Evolutionary conservation across 148 eudicot species (phyloP).

Genomic region (Beta vulgaris): DNA sequence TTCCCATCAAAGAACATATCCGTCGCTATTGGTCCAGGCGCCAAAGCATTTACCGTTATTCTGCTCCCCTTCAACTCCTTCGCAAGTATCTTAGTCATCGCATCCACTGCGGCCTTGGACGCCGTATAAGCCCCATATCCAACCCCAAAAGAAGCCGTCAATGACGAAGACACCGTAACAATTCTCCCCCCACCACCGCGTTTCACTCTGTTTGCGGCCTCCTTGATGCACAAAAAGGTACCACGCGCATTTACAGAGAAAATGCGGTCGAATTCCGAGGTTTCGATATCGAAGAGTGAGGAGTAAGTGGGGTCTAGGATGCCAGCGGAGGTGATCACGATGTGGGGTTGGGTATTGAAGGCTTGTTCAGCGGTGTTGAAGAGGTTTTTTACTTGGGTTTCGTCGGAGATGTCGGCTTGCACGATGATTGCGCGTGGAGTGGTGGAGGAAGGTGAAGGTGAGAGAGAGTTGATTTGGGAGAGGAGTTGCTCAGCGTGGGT

Average conservation of each 20-base stretch:
- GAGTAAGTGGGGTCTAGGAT: conserved; percentile 24
- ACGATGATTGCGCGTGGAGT: conserved; percentile 31
- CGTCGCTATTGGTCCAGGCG: conserved; percentile 44
- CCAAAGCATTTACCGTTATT: conserved; percentile 40
- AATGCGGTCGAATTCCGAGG: conserved; percentile 31
- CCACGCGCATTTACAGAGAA: conserved; percentile 38
- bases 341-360: conserved; percentile 30
- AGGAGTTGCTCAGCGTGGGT: conserved; percentile 27
- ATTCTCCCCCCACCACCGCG: conserved; percentile 48
- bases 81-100: conserved; percentile 46
- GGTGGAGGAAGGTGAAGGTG: neutral
- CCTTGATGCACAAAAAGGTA: conserved; percentile 34
- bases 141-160: conserved; percentile 21
- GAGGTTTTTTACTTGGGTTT: conserved; percentile 24
- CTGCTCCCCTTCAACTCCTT: conserved; percentile 46
- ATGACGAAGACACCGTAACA: conserved; percentile 26
- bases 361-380: conserved; percentile 32
- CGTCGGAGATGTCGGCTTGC: conserved; percentile 41
- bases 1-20: conserved; percentile 41
- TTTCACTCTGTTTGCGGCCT: conserved; percentile 37
- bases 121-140: conserved; percentile 39
- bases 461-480: conserved; percentile 26
- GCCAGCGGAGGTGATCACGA: conserved; percentile 43
- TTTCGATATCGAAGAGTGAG: conserved; percentile 13
- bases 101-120: conserved; percentile 46